A percentile compares a stretch with the other conserved stretches of the same genome.
Evolutionary conservation across 192 early-diverging fungal genomes (phyloP).

Genomic region (Entomortierella beljakovae): DNA sequence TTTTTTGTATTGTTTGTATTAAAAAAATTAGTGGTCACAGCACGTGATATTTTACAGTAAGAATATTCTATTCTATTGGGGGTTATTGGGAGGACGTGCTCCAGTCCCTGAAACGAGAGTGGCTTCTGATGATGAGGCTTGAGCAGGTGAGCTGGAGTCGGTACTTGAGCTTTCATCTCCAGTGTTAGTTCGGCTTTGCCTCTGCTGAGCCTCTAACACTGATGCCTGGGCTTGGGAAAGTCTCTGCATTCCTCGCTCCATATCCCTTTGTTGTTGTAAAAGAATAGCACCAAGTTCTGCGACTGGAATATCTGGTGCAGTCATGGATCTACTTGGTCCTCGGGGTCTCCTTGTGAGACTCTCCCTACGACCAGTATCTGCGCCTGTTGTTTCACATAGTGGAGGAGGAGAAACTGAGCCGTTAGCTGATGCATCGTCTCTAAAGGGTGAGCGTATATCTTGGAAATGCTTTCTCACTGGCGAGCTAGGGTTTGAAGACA

Average conservation of each 20-base stretch:
- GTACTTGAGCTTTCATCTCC: constrained; percentile 14
- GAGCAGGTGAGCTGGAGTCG: too few species aligned
- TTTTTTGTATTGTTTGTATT: too few species aligned
- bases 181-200: constrained; percentile 26
- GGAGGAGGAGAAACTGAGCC: constrained; percentile 8
- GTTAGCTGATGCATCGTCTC: background rate
- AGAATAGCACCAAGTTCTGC: constrained; percentile 47
- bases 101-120: too few species aligned
- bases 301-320: constrained; percentile 44
- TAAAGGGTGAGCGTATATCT: constrained; percentile 4
- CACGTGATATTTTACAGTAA: too few species aligned
- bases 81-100: too few species aligned
- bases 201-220: constrained; percentile 20
- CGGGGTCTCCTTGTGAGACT: constrained; percentile 32
- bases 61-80: too few species aligned
- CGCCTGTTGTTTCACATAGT: constrained; percentile 29
- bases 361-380: constrained; percentile 13
- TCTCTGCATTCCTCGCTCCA: constrained; percentile 46
- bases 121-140: too few species aligned
- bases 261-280: constrained; percentile 47
- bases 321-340: constrained; percentile 44
- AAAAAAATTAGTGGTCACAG: too few species aligned
- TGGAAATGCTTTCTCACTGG: background rate
- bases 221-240: constrained; percentile 43
- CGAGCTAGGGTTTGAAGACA: background rate